These are phyloP conservation scores for Phytophthora brassicae DNA, from an alignment of 352 stramenopile species.

Conservation along the genomic window DNA sequence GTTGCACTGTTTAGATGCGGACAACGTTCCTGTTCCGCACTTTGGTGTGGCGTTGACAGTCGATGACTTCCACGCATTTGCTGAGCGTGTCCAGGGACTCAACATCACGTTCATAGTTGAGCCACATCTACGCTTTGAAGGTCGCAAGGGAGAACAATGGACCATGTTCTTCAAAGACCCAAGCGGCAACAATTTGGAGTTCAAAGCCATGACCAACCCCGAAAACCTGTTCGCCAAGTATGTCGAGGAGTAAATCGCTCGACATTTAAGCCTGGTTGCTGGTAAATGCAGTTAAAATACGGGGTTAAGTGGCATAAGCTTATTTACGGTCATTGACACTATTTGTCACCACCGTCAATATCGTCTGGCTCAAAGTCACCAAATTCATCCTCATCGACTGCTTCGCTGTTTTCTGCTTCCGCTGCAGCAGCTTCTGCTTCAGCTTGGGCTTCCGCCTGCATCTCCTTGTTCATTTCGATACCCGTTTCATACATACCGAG, in stretches of 20 bases:
- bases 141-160: conserved; percentile 96
- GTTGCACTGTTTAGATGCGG: conserved; percentile 67
- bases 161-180: conserved; percentile 99
- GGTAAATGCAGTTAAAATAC: conserved; percentile 9
- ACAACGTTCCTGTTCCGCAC: conserved; percentile 97
- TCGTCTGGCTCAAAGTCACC: conserved; percentile 53
- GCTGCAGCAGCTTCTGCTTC: conserved; percentile 28
- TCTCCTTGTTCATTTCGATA: conserved; percentile 86
- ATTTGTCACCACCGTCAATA: conserved; percentile 56
- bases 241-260: conserved; percentile 57
- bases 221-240: conserved; percentile 99
- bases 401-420: conserved; percentile 35
- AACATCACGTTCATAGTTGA: conserved; percentile 95
- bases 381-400: conserved; percentile 45
- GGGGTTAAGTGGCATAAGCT: no score
- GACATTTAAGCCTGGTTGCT: conserved; percentile 1
- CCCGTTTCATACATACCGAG: conserved; percentile 87
- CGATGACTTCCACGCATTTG: conserved; percentile 91
- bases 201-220: conserved; percentile 98
- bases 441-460: conserved; percentile 38
- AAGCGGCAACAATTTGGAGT: conserved; percentile 98
- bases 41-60: conserved; percentile 93
- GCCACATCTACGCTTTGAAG: conserved; percentile 93
- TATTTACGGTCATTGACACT: background rate
- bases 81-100: conserved; percentile 71